Base-by-base conservation (phyloP, 345 rosid species). In the Brassica carinata region DNA sequence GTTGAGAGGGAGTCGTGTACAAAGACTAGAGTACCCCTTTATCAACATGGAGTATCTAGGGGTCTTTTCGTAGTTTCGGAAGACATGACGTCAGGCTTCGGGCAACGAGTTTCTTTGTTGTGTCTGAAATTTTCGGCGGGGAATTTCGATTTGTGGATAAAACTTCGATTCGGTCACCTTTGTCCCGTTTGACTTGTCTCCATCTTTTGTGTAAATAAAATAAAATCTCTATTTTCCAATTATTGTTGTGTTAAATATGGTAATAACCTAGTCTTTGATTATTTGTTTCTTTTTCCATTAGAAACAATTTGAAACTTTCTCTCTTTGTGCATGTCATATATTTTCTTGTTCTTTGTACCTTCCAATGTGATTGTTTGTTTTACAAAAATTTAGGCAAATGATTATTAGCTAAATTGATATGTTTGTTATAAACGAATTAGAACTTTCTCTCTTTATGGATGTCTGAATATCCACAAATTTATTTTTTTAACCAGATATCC, bases 71-170 rank as follows among this genome's bases (percentile, higher is more conserved):
- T 71, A 55, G 17, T 10, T 70, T 51, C 2, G 3, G 0, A 7
- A 0, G n/a, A 15, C 8, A 30, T 71, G 74, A 71, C 74, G 64
- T 71, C 27, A 71, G 45, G 64, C 64, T 30, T 71, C 15, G 74
- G 48, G 27, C 26, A 1, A 65, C 48, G 26, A 8, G 69, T 48
- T 48, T 48, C 55, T 5, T 38, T 17, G 19, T 15, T 64, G 9
- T 1, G 68, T 17, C 70, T 67, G 73, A 69, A 29, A 26, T 70
- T 70, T 69, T 10, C 73, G 73, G 73, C 73, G 73, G 73, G 73
- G 33, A 27, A 69, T 69, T 67, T 36, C 72, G 58, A 53, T 53
- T 53, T 53, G 58, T 53, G 58, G 58, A 53, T 53, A 53, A 53
- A 53, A 53, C 58, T 53, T 53, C 58, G 73, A 69, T 69, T 48